phyloP scores from a whole-genome alignment of 805 yeast species.

The Pichia occidentalis region DNA sequence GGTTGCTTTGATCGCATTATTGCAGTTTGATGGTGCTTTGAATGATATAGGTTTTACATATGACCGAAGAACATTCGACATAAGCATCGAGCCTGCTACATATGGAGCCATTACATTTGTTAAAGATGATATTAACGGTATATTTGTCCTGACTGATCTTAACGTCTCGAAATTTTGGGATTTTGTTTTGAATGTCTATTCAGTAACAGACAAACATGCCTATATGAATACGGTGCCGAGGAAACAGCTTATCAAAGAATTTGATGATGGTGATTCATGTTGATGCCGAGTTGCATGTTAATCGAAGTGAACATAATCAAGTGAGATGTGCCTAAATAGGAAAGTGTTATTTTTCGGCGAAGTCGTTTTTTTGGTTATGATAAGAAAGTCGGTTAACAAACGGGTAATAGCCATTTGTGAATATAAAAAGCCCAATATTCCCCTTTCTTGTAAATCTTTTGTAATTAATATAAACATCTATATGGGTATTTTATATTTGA shows the following conservation, averaged over 20 bases:
- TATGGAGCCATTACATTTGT: constrained; percentile 15
- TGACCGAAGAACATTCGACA: constrained; percentile 16
- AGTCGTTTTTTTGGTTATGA: too few species aligned
- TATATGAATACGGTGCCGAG: constrained; percentile 15
- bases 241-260: constrained; percentile 8
- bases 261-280: constrained; percentile 1
- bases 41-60: constrained; percentile 19
- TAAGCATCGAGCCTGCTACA: constrained; percentile 9
- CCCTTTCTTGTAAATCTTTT: too few species aligned
- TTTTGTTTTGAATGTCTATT: constrained; percentile 33
- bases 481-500: background rate
- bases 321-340: too few species aligned
- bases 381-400: too few species aligned
- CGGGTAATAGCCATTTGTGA: too few species aligned
- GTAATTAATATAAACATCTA: too few species aligned
- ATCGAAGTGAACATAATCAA: too few species aligned
- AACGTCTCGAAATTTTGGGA: constrained; percentile 43
- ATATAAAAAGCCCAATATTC: background rate
- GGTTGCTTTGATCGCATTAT: constrained; percentile 53
- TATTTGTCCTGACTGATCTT: constrained; percentile 34
- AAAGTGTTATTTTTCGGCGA: too few species aligned
- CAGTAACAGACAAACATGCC: constrained; percentile 29
- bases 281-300: too few species aligned
- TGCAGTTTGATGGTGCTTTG: constrained; percentile 35
- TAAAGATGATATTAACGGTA: constrained; percentile 27